These are phyloP conservation scores for Taphrina sp. DNA, from an alignment of 1,139 yeast species.

Conservation along the genomic window DNA sequence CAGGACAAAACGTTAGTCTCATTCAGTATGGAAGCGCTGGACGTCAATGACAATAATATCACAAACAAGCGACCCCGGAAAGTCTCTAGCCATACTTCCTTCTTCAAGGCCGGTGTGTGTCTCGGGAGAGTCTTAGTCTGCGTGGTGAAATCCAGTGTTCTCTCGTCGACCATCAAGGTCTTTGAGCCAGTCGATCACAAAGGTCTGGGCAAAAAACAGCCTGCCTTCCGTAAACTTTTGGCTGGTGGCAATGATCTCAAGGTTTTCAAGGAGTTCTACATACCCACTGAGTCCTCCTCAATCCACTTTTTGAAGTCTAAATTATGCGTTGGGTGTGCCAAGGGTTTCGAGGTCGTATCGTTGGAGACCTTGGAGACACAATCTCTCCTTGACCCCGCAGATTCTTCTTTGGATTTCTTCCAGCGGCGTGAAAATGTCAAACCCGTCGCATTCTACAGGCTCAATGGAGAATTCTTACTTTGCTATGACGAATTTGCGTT, in stretches of 20 bases:
- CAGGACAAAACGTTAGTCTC: constrained; percentile 80
- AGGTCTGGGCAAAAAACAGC: constrained; percentile 46
- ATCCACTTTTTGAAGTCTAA: constrained; percentile 85
- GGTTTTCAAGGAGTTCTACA: constrained; percentile 71
- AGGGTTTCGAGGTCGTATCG: constrained; percentile 88
- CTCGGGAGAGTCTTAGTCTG: constrained; percentile 84
- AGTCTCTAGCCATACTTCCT: constrained; percentile 77
- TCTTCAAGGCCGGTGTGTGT: constrained; percentile 90
- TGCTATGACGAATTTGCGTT: constrained; percentile 69
- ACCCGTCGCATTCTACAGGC: constrained; percentile 86
- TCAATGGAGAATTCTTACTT: constrained; percentile 81
- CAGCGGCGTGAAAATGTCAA: constrained; percentile 77
- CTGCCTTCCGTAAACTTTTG: constrained; percentile 53
- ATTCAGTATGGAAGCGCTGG: constrained; percentile 77
- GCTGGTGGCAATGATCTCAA: constrained; percentile 54
- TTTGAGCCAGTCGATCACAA: constrained; percentile 75
- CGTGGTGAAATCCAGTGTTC: constrained; percentile 75
- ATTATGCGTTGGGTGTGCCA: constrained; percentile 91
- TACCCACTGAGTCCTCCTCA: constrained; percentile 86
- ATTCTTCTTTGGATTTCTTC: constrained; percentile 94
- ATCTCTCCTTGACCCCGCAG: constrained; percentile 87
- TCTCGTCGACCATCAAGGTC: constrained; percentile 73
- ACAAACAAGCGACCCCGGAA: constrained; percentile 75
- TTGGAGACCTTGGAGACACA: constrained; percentile 75
- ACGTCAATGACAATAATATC: constrained; percentile 44